Base-by-base conservation (phyloP, 106 monocot species). In the Dendrobium chrysotoxum region DNA sequence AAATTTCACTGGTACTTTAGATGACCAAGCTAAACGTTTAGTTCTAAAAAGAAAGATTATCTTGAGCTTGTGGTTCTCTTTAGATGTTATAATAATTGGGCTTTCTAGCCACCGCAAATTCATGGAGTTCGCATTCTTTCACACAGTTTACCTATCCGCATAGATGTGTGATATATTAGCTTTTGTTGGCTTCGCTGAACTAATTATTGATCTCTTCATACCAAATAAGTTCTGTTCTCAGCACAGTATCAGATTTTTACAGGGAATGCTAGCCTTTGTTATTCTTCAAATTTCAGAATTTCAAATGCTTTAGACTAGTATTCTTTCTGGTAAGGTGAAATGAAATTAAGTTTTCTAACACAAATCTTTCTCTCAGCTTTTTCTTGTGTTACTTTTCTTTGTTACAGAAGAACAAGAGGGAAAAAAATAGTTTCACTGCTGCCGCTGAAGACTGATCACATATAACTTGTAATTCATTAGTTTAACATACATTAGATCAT, bases 401-500 rank as follows among this genome's bases (percentile, higher is more conserved):
- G 28, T 70, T 13, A 31, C 10, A 35, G 12, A 64, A 70, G 35
- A 70, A 16, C 70, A 31, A 70, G 70, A 70, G 70, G 13, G n/a
- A 31, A 70, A 70, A 70, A 35, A 11, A 35, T 70, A 13, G 30
- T 30, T 70, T 70, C 31, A 3, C 70, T 15, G 70, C 70, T 23
- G 2, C 23, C 6, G 61, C 61, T 61, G n/a, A 61, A 61, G 61
- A 61, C 5, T 23, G 1, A 13, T 50, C 61, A 5, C 61, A 61
- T 70, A 15, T 30, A 70, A 70, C 70, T 70, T 35, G 31, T 13
- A 70, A 30, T 70, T 70, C 70, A 74, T 74, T 41, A 16, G 41
- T 21, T 76, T 12, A 76, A 76, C 23, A 47, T 47, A 80, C 66
- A 21, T 77, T 53, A 50, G 53, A 45, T 73, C 46, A 38, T 38